These are phyloP conservation scores for Cruciata laevipes DNA, from an alignment of 257 asterid genomes.

Conservation along the genomic window DNA sequence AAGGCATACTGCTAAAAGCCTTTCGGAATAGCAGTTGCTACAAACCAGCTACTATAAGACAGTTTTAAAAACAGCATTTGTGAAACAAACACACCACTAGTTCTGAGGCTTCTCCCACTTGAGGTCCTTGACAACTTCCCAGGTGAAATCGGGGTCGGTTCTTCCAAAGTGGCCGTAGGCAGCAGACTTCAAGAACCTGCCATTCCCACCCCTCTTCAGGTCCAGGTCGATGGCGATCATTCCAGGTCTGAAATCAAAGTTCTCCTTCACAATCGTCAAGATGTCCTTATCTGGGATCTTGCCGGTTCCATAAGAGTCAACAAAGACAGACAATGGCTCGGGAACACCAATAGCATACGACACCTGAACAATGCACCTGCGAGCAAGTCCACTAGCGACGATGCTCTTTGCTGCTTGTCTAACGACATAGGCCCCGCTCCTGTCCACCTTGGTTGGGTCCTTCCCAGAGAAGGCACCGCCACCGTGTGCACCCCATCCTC, in stretches of 20 bases:
- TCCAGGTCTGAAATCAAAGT: constrained; percentile 54
- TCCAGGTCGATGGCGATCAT: constrained; percentile 55
- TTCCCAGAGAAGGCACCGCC: constrained; percentile 66
- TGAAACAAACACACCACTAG: neutral
- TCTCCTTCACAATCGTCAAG: constrained; percentile 46
- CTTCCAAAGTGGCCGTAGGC: constrained; percentile 60
- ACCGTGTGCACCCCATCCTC: constrained; percentile 71
- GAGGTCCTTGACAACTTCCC: constrained; percentile 58
- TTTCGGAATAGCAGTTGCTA: constrained; percentile 6
- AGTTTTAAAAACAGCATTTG: neutral
- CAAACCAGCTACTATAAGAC: neutral
- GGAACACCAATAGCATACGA: constrained; percentile 64
- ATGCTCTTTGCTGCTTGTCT: constrained; percentile 60
- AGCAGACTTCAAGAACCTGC: constrained; percentile 54
- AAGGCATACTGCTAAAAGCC: constrained; percentile 10
- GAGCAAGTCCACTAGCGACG: constrained; percentile 47
- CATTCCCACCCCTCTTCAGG: constrained; percentile 47
- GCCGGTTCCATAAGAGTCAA: constrained; percentile 48
- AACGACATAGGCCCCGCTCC: constrained; percentile 57
- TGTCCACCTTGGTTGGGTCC: constrained; percentile 62
- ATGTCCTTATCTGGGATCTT: constrained; percentile 54
- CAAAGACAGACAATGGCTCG: constrained; percentile 52
- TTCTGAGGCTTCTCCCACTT: constrained; percentile 45
- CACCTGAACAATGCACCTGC: constrained; percentile 55
- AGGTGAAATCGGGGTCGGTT: constrained; percentile 49